Base-by-base conservation (phyloP, 1,139 yeast species). In the Saccharomycopsis phalli region DNA sequence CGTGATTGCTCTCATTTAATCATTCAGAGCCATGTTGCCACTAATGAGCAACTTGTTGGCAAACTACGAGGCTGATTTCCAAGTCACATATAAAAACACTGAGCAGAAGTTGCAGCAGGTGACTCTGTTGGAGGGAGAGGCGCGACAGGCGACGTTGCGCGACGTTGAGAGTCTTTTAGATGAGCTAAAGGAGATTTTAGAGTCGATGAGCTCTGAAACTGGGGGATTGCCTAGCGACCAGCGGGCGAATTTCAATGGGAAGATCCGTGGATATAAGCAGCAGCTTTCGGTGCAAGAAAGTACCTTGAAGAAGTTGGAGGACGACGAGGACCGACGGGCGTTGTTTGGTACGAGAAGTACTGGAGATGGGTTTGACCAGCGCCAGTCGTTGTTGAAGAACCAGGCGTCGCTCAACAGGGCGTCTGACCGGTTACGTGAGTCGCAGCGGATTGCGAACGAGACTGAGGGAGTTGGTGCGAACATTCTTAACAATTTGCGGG, bases 391-490 rank as follows among this genome's bases (percentile, higher is more conserved):
- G 37, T 66, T 93, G 45, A 71, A 73, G 42, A 86, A 86, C 47
- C 84, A 86, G 53, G 80, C 88, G 1, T 71, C 93, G 2, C 68
- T 93, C 47, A 95, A 86, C 51, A 69, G 94, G 50, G 75, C 94
- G 1, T 74, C 87, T 1, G 93, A 87, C 50, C 69, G 95, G 52
- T 68, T 93, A 43, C 71, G 81, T 47, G 96, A 91, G 36, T 81
- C 94, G 31, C 94, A 91, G 50, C 69, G 97, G 49, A 68, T 88
- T 4, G 98, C 98, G 2, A 68, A 82, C 44, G 98, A 93, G 53
- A 88, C 98, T 0, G 98, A 91, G 58, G 69, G 71, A 34, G 76
- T 93, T 40, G 99, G 99, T 1, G 86, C 96, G 7, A 82, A 83
- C 50, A 91, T 93, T 43, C 70, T 93, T 59, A 79, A 79, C 54